These are phyloP conservation scores for Malus hybrid DNA, from an alignment of 331 rosid species.

Conservation along the genomic window DNA sequence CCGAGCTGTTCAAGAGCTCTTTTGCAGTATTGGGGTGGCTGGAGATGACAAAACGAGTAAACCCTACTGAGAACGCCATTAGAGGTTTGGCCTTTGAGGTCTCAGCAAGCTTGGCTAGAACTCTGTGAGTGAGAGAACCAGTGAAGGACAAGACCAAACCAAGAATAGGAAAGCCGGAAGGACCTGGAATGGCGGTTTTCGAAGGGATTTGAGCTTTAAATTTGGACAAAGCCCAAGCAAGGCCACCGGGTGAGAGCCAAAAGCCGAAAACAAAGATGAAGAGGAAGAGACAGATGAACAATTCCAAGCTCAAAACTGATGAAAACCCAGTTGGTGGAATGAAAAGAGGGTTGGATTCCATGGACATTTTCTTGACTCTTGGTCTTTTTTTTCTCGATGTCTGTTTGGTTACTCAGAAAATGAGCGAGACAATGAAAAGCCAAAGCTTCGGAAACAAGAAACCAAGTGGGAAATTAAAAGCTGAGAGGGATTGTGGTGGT, in stretches of 20 bases:
- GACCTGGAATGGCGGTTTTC: conserved; percentile 41
- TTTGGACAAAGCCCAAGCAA: conserved; percentile 53
- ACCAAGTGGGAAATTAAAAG: not conserved
- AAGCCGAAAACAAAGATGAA: conserved; percentile 8
- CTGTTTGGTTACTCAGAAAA: not conserved
- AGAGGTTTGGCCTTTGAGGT: conserved; percentile 24
- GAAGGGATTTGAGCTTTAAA: not conserved
- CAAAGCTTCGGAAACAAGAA: not conserved
- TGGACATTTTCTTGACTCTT: conserved; percentile 29
- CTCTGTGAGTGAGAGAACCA: conserved; percentile 34
- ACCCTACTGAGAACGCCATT: conserved; percentile 61
- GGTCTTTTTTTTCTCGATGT: not conserved
- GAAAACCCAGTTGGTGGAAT: conserved; percentile 21
- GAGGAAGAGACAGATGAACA: conserved; percentile 12
- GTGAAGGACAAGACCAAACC: conserved; percentile 26
- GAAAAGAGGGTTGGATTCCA: conserved; percentile 27
- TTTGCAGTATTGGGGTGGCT: conserved; percentile 55
- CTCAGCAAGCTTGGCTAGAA: conserved; percentile 27
- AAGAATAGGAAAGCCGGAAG: conserved; percentile 42
- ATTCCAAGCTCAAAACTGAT: conserved; percentile 19
- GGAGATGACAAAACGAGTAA: conserved; percentile 48
- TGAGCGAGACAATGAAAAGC: not conserved
- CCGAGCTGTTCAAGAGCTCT: conserved; percentile 49
- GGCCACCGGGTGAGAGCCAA: conserved; percentile 56
- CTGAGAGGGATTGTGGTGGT: not conserved